phyloP scores from a whole-genome alignment of 2,329 filamentous ascomycete genomes.

The Fusarium clavum region DNA sequence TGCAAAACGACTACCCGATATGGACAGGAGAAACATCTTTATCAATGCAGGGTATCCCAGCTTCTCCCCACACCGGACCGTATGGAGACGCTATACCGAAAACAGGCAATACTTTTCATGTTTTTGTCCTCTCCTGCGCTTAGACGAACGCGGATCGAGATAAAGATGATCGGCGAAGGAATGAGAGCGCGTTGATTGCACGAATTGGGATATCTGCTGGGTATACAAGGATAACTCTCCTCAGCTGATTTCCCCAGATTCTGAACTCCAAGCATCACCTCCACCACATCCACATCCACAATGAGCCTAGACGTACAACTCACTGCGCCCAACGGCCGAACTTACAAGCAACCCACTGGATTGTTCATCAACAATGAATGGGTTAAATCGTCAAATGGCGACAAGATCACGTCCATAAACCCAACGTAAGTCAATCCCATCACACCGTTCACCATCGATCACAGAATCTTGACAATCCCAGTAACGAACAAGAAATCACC shows the following conservation, averaged over 20 bases:
- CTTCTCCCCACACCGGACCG: slow-evolving; percentile 11
- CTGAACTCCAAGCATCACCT: background rate
- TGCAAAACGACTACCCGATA: slow-evolving; percentile 28
- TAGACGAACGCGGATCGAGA: background rate
- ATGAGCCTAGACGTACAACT: slow-evolving; percentile 47
- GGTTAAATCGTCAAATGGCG: slow-evolving; percentile 67
- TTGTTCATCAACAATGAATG: slow-evolving; percentile 85
- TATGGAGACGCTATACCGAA: slow-evolving; percentile 6
- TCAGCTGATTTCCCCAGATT: slow-evolving; percentile 6
- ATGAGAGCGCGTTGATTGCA: background rate
- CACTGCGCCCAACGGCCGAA: slow-evolving; percentile 68
- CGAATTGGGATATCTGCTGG: background rate
- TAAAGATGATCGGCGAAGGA: background rate
- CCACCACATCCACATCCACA: background rate
- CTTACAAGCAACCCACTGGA: slow-evolving; percentile 74
- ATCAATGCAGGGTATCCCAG: slow-evolving; percentile 13
- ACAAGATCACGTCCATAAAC: slow-evolving; percentile 71
- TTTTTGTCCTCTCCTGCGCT: background rate
- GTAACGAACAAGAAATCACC: slow-evolving; percentile 49
- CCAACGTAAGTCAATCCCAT: slow-evolving; percentile 46
- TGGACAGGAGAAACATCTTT: slow-evolving; percentile 2
- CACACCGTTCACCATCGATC: no score
- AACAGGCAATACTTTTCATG: slow-evolving; percentile 16
- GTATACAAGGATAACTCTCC: slow-evolving; percentile 27
- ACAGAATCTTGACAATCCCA: no score